phyloP scores from a whole-genome alignment of 2,329 filamentous ascomycete species.

The Monilinia vaccinii-corymbosi region DNA sequence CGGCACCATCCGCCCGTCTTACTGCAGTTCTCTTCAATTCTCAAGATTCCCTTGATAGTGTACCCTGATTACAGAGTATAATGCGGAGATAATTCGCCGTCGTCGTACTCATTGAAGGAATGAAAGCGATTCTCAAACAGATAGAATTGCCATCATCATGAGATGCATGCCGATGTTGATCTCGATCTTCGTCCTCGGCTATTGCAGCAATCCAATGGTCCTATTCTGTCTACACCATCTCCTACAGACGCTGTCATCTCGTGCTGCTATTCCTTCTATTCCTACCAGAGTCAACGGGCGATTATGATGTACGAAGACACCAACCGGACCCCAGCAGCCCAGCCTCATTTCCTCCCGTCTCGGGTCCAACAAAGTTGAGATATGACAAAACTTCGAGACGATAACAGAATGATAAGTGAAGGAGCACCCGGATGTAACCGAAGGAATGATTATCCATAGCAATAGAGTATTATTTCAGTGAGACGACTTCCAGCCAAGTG shows the following conservation, averaged over 20 bases:
- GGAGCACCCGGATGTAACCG: not conserved
- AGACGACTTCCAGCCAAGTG: not conserved
- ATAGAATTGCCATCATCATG: not conserved
- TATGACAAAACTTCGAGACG: not conserved
- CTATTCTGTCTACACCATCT: not conserved
- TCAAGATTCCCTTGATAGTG: not conserved
- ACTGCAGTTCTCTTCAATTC: not conserved
- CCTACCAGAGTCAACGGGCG: not conserved
- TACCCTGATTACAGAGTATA: not conserved
- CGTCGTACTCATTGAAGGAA: not conserved
- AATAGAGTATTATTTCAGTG: not conserved
- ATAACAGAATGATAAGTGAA: not conserved
- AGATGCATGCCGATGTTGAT: not conserved
- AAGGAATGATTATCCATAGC: not conserved
- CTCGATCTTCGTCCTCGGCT: not conserved
- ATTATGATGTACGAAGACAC: not conserved
- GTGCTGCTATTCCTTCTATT: not conserved
- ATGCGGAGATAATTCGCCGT: not conserved
- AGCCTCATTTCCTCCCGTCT: slow-evolving; percentile 5
- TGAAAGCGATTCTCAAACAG: not conserved
- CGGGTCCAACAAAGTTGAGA: slow-evolving; percentile 3
- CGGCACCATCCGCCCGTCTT: not conserved
- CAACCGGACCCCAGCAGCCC: not conserved
- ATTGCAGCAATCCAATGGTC: not conserved
- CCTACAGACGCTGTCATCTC: not conserved